Evolutionary conservation across 1,139 yeast species (phyloP).

Genomic region (Suhomyces kunorum): DNA sequence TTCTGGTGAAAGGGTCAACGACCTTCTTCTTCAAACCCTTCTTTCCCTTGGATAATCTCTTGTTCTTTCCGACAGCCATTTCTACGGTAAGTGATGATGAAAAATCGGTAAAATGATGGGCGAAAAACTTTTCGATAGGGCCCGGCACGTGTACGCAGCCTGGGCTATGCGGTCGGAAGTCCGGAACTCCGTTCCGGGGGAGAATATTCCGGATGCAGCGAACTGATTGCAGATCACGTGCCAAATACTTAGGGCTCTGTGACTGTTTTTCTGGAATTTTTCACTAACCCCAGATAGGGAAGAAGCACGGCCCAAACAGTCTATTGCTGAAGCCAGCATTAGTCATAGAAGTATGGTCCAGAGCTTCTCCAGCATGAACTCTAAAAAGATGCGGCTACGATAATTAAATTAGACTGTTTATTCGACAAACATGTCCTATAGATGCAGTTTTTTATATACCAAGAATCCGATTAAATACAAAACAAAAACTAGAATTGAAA

Average conservation of each 20-base stretch:
- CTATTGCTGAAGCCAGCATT: not conserved
- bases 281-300: not conserved
- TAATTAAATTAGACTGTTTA: conserved; percentile 28
- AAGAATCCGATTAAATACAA: conserved; percentile 19
- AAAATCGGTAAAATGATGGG: not conserved
- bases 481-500: conserved; percentile 28
- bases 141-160: conserved; percentile 4
- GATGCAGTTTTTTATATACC: conserved; percentile 23
- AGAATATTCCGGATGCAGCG: not conserved
- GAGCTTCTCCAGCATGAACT: no score
- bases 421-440: conserved; percentile 45
- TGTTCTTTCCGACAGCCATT: conserved; percentile 57
- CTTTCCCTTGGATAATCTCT: conserved; percentile 56
- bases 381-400: not conserved
- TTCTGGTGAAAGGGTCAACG: conserved; percentile 54
- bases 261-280: conserved; percentile 5
- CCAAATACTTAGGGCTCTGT: conserved; percentile 6
- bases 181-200: not conserved
- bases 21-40: conserved; percentile 55
- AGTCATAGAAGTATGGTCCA: not conserved
- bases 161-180: conserved; percentile 2
- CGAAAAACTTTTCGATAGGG: conserved; percentile 13
- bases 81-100: conserved; percentile 12
- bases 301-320: not conserved
- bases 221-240: conserved; percentile 5